Percentiles rank a stretch among this genome's conserved stretches.
These are phyloP conservation scores for Begonia loranthoides DNA, from an alignment of 306 rosid genomes.

Conservation along the genomic window DNA sequence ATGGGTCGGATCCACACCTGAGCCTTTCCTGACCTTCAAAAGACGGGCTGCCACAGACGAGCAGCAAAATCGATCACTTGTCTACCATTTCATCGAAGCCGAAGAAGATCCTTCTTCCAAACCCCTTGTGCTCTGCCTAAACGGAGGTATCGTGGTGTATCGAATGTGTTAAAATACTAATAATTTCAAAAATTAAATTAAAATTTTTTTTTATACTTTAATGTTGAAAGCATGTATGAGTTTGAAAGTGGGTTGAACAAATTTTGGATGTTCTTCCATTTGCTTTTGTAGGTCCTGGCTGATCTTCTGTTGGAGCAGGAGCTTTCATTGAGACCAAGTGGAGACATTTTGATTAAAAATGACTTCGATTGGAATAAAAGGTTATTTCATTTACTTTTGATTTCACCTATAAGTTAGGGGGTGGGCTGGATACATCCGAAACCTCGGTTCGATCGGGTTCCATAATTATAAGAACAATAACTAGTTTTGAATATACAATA, in stretches of 20 bases:
- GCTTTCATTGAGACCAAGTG: background rate
- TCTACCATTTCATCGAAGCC: slow-evolving; percentile 61
- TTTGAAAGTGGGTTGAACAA: too few species aligned
- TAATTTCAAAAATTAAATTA: too few species aligned
- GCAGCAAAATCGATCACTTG: slow-evolving; percentile 23
- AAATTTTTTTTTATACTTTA: too few species aligned
- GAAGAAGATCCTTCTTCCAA: slow-evolving; percentile 37
- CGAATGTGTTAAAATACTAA: background rate
- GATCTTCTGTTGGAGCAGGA: slow-evolving; percentile 4
- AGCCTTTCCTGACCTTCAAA: too few species aligned
- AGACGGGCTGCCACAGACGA: slow-evolving; percentile 30
- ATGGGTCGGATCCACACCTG: too few species aligned
- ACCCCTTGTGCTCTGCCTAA: slow-evolving; percentile 79
- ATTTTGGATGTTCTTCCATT: background rate
- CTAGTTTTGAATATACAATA: too few species aligned
- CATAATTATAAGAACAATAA: too few species aligned
- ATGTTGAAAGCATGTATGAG: background rate
- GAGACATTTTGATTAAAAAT: background rate
- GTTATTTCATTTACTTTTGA: too few species aligned
- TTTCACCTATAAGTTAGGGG: too few species aligned
- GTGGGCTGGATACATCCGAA: too few species aligned
- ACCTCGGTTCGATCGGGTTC: too few species aligned
- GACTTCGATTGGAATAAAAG: slow-evolving; percentile 4
- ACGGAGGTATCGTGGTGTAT: slow-evolving; percentile 74
- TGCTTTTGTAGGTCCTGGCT: slow-evolving; percentile 1